Evolutionary conservation across 2,329 filamentous ascomycete genomes (phyloP).

Genomic region (Aspergillus sp.): DNA sequence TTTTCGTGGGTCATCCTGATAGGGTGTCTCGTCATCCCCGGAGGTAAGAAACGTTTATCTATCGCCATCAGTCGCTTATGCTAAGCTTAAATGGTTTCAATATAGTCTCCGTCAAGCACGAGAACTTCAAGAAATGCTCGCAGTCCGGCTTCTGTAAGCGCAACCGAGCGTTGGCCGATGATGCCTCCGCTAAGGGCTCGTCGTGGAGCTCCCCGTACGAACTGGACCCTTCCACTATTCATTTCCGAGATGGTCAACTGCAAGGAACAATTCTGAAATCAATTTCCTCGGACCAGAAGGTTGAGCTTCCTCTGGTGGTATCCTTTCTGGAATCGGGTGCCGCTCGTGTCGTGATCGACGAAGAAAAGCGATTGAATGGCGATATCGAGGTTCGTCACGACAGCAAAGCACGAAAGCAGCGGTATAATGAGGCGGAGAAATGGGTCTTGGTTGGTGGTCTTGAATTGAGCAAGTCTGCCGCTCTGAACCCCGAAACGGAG

Average conservation of each 20-base stretch:
- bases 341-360: constrained; percentile 84
- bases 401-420: constrained; percentile 82
- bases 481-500: constrained; percentile 65
- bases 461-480: constrained; percentile 68
- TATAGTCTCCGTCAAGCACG: constrained; percentile 81
- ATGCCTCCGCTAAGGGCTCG: constrained; percentile 62
- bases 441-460: constrained; percentile 85
- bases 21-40: constrained; percentile 61
- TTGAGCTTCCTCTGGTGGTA: constrained; percentile 78
- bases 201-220: constrained; percentile 79
- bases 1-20: constrained; percentile 61
- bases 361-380: constrained; percentile 84
- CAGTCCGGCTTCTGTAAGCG: constrained; percentile 97
- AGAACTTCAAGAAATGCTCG: constrained; percentile 95
- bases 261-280: constrained; percentile 80
- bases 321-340: constrained; percentile 88
- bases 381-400: constrained; percentile 84
- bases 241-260: constrained; percentile 76
- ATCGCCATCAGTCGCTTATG: background rate
- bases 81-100: background rate
- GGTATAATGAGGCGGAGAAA: constrained; percentile 87
- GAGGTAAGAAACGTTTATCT: constrained; percentile 52
- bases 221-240: constrained; percentile 68
- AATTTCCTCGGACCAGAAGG: constrained; percentile 65
- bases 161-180: constrained; percentile 86